Conservation (phyloP, 192 early-diverging fungal species). For the Backusella macrospora region DNA sequence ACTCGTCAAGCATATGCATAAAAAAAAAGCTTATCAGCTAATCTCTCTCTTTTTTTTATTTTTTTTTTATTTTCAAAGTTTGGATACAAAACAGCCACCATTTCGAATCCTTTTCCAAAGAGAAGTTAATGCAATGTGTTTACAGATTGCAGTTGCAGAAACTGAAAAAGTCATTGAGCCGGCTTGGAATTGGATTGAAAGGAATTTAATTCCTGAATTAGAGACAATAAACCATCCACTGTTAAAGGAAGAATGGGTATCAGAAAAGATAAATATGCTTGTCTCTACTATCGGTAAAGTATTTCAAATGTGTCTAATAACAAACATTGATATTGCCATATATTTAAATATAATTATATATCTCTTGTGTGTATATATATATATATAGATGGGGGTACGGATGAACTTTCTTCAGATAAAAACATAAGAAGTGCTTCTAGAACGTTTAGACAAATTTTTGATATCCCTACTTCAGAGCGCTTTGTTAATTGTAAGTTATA, state of each 20-base stretch:
- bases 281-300: conserved; percentile 74
- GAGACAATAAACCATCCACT: conserved; percentile 70
- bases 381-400: conserved; percentile 62
- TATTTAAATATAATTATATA: neutral
- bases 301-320: neutral
- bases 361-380: neutral
- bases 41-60: neutral
- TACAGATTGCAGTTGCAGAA: conserved; percentile 87
- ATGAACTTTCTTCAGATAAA: conserved; percentile 83
- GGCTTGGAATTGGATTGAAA: conserved; percentile 92
- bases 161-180: conserved; percentile 78
- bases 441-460: conserved; percentile 88
- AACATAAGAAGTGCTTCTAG: conserved; percentile 87
- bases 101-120: conserved; percentile 85
- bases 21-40: neutral
- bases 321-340: neutral
- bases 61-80: conserved; percentile 52
- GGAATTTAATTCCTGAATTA: conserved; percentile 77
- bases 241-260: conserved; percentile 86
- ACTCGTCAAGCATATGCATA: neutral
- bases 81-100: conserved; percentile 92
- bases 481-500: conserved; percentile 81
- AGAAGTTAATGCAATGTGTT: conserved; percentile 54
- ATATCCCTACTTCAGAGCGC: conserved; percentile 76
- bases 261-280: conserved; percentile 88